These are phyloP conservation scores for Ophiostoma quercus DNA, from an alignment of 2,329 filamentous ascomycete genomes.

Conservation along the genomic window DNA sequence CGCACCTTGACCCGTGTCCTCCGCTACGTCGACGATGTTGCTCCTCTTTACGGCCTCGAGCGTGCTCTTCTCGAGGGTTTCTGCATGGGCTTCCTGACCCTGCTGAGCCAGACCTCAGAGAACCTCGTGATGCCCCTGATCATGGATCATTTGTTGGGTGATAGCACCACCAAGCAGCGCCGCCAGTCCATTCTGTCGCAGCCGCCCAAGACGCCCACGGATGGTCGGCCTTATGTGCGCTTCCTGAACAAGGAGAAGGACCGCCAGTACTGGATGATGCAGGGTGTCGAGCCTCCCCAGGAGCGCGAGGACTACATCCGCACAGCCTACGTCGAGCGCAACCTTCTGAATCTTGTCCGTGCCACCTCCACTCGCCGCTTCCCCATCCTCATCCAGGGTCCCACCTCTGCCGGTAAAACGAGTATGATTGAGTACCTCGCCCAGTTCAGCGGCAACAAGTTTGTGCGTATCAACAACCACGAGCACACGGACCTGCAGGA, in stretches of 20 bases:
- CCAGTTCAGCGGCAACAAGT: slow-evolving; percentile 93
- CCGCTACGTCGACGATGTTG: slow-evolving; percentile 79
- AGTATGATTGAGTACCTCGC: slow-evolving; percentile 99
- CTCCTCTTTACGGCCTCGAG: slow-evolving; percentile 76
- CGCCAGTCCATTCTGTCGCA: slow-evolving; percentile 68
- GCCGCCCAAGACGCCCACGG: slow-evolving; percentile 68
- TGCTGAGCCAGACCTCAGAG: slow-evolving; percentile 78
- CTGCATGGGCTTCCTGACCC: slow-evolving; percentile 93
- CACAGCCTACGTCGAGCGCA: slow-evolving; percentile 89
- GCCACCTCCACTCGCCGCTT: slow-evolving; percentile 89
- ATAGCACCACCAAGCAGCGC: slow-evolving; percentile 46
- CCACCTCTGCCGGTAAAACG: slow-evolving; percentile 95
- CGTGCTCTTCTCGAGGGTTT: slow-evolving; percentile 91
- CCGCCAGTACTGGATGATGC: slow-evolving; percentile 83
- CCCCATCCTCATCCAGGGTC: slow-evolving; percentile 91
- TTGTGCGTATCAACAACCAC: slow-evolving; percentile 98
- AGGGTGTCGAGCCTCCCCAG: slow-evolving; percentile 61
- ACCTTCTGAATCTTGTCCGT: slow-evolving; percentile 87
- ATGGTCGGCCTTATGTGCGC: slow-evolving; percentile 72
- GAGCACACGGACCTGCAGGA: slow-evolving; percentile 98
- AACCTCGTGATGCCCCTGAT: slow-evolving; percentile 72
- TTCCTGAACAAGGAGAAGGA: slow-evolving; percentile 60
- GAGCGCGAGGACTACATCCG: slow-evolving; percentile 90
- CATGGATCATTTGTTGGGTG: slow-evolving; percentile 69
- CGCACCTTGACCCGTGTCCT: slow-evolving; percentile 87